Percentiles rank a stretch among this genome's conserved stretches.
Evolutionary conservation across 352 stramenopile genomes (phyloP).

Genomic region (Phytophthora pistaciae): DNA sequence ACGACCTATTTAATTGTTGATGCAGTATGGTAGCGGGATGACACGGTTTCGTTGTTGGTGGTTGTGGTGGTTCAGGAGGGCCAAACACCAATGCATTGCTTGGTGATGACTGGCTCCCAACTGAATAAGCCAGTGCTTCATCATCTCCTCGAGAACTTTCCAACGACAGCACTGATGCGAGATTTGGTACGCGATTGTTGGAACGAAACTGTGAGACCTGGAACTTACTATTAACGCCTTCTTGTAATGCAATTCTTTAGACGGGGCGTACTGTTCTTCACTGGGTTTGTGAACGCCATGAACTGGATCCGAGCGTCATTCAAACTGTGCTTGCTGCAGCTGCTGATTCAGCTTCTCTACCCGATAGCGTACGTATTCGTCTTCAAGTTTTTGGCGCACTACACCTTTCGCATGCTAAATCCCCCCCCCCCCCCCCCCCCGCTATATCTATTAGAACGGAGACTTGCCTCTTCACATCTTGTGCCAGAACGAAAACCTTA

Average conservation of each 20-base stretch:
- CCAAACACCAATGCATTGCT: conserved; percentile 59
- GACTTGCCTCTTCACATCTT: conserved; percentile 70
- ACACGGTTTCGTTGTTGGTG: neutral
- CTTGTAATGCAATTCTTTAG: conserved; percentile 26
- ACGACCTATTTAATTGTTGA: neutral
- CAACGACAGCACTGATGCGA: conserved; percentile 35
- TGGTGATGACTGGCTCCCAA: conserved; percentile 33
- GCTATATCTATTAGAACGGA: conserved; percentile 40
- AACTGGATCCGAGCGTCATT: conserved; percentile 34
- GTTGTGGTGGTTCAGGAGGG: conserved; percentile 30
- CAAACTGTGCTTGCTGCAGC: conserved; percentile 31
- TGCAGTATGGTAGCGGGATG: neutral
- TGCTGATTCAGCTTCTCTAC: conserved; percentile 13
- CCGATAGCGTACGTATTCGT: conserved; percentile 22
- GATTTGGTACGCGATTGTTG: conserved; percentile 43
- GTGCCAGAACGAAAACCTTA: conserved; percentile 51
- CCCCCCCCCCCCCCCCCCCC: too few relatives aligned
- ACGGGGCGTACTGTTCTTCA: conserved; percentile 61
- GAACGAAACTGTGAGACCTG: neutral
- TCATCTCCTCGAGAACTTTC: conserved; percentile 47
- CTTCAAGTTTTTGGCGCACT: neutral
- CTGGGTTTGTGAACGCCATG: conserved; percentile 55
- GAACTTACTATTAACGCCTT: conserved; percentile 7
- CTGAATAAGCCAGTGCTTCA: conserved; percentile 45
- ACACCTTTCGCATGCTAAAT: neutral